Base-by-base conservation (phyloP, 179 eudicot genomes). In the Pouteria campechiana region DNA sequence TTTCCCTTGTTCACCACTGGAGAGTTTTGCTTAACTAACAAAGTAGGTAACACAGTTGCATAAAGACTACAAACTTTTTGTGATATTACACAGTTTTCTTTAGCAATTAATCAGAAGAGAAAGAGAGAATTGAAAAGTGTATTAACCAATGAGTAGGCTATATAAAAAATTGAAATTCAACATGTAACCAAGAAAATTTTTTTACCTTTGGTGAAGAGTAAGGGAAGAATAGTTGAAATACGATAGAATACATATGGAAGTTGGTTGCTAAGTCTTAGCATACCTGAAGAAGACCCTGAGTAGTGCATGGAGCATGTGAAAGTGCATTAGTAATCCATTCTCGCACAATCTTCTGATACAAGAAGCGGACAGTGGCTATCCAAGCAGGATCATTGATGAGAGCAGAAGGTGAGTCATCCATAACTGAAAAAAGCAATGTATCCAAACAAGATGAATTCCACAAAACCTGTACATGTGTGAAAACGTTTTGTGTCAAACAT, bases 271-370 rank as follows among this genome's bases (percentile, higher is more conserved):
- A 32, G 40, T 3, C 34, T 28, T 28, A 37, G 37, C 63, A 32
- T 54, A 90, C 98, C 98, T 90, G 99, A 67, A 92, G 99, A 72
- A 92, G 84, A 54, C 99, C 99, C 75, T 92, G 99, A 37, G 82
- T 71, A 21, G 94, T 87, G 77, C 99, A 92, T 19, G 99, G 99
- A 74, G 99, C 94, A 75, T 76, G 64, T 37, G 99, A 92, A 45
- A 92, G 99, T 34, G 99, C 79, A 44, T 75, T 65, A 39, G 87
- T 56, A 12, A 92, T 80, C 99, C 99, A 92, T 30, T 92, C 99
- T 24, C 96, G 81, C 15, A 87, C 94, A 46, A 77, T 71, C 61
- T 49, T 69, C 57, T 92, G 96, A 72, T 79, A 92, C 56, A 87
- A 63, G 36, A 93, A 76, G 45, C 99, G 92, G 55, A 79, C 76